Base-by-base conservation (phyloP, 1,139 yeast genomes). In the Komagataea norvegica region DNA sequence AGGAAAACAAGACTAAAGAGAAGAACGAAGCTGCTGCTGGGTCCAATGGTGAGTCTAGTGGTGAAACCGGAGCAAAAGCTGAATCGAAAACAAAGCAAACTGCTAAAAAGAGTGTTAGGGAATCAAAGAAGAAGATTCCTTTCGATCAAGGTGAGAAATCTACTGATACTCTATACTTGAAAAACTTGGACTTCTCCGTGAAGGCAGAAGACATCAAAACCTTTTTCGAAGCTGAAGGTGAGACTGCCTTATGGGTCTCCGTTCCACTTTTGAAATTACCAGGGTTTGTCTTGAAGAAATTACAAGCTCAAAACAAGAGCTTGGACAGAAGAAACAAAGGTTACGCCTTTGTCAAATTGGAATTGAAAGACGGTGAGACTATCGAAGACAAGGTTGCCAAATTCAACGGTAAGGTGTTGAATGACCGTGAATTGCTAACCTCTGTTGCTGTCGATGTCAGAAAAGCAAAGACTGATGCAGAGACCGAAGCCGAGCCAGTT, bases 261-360 rank as follows among this genome's bases (percentile, higher is more conserved):
- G 74, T 78, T 27, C 84, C 85, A 39, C 59, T 67, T 34, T 67
- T 70, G 51, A 66, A 60, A 41, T 61, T 73, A 14, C 72, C 77
- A 19, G 56, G 49, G 37, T 60, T 59, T 37, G 48, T 70, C 23
- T 61, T 68, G 46, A 59, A 60, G 48, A 64, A 62, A 48, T 60
- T 68, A 48, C 64, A 59, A 46, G 66, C 61, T 23, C 54, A 58
- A 40, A 68, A 67, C 30, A 66, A 64, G 45, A 54, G 62, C 25
- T 49, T 61, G 39, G 62, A 58, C 33, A 67, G 71, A 48, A 72
- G 64, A 57, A 76, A 76, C 57, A 75, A 73, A 58, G 84, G 85
- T 33, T 74, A 74, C 59, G 84, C 82, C 3, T 78, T 78, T 59
- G 74, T 76, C 42, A 74, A 69, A 51, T 74, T 78, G 18, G 30